Conservation (phyloP, 1,284 basidiomycete genomes). For the Pseudozyma pruni region DNA sequence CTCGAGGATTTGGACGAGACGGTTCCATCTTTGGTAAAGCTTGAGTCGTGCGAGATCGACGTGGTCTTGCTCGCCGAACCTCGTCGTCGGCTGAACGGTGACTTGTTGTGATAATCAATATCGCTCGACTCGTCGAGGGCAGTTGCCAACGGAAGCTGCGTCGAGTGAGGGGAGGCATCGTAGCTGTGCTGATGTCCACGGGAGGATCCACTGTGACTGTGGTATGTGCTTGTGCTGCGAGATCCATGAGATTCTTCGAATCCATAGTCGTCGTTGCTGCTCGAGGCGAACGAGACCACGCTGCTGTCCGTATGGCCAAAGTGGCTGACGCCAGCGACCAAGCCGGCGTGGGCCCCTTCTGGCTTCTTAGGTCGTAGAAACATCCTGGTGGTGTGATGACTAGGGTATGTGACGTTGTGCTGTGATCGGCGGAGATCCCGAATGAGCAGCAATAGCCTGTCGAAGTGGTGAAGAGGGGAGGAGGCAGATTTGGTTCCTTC, state of each 20-base stretch:
- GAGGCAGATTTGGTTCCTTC: too few species aligned
- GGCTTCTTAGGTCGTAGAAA: slow-evolving; percentile 14
- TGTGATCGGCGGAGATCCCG: too few species aligned
- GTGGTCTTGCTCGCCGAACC: slow-evolving; percentile 5
- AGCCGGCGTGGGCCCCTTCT: background rate
- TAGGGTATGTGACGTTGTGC: too few species aligned
- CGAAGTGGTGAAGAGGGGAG: too few species aligned
- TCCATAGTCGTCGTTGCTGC: slow-evolving; percentile 25
- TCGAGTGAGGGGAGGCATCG: slow-evolving; percentile 6
- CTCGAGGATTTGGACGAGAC: slow-evolving; percentile 3
- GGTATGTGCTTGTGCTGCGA: slow-evolving; percentile 4
- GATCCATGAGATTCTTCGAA: slow-evolving; percentile 7
- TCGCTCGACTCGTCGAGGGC: slow-evolving; percentile 22
- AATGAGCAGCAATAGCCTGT: too few species aligned
- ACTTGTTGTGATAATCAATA: slow-evolving; percentile 12
- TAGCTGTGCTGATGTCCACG: slow-evolving; percentile 7
- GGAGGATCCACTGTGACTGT: slow-evolving; percentile 21
- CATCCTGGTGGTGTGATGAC: slow-evolving; percentile 10
- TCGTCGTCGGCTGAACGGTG: slow-evolving; percentile 3
- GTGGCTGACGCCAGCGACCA: background rate
- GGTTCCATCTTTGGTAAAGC: background rate
- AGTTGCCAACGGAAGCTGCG: background rate
- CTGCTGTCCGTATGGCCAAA: slow-evolving; percentile 34
- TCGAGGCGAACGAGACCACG: slow-evolving; percentile 35
- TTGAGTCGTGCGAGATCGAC: slow-evolving; percentile 17